Conservation (phyloP, 2,329 filamentous ascomycete species). For the Colletotrichum tanaceti region DNA sequence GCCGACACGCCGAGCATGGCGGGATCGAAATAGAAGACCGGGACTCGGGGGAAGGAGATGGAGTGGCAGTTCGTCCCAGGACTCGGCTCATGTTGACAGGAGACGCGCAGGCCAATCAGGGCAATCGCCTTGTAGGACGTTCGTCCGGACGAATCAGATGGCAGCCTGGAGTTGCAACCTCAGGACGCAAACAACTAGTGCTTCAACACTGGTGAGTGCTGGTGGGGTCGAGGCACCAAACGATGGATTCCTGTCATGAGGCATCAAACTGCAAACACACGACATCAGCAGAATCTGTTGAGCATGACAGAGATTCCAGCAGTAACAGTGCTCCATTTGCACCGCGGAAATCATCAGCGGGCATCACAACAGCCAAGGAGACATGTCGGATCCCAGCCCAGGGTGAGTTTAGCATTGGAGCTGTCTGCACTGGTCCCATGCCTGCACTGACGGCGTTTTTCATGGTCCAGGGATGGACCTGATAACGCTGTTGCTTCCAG, state of each 20-base stretch:
- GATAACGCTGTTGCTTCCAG: background rate
- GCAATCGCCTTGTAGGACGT: conserved; percentile 11
- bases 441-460: no score
- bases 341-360: background rate
- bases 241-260: no score
- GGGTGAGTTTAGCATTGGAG: background rate
- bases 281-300: background rate
- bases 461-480: conserved; percentile 26
- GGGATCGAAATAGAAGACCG: conserved; percentile 11
- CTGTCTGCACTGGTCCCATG: no score
- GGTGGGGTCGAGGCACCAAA: background rate
- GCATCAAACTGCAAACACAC: background rate
- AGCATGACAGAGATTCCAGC: background rate
- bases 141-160: conserved; percentile 8
- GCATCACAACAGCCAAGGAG: background rate
- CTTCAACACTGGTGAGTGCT: background rate
- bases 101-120: background rate
- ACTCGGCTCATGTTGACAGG: background rate
- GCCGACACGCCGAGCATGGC: conserved; percentile 9
- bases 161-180: background rate
- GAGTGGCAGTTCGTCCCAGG: conserved; percentile 30
- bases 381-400: background rate
- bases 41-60: conserved; percentile 8
- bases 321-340: background rate
- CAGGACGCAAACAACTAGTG: no score